Base-by-base conservation (phyloP, 2,329 filamentous ascomycete genomes). In the Plectosphaerella plurivora region DNA sequence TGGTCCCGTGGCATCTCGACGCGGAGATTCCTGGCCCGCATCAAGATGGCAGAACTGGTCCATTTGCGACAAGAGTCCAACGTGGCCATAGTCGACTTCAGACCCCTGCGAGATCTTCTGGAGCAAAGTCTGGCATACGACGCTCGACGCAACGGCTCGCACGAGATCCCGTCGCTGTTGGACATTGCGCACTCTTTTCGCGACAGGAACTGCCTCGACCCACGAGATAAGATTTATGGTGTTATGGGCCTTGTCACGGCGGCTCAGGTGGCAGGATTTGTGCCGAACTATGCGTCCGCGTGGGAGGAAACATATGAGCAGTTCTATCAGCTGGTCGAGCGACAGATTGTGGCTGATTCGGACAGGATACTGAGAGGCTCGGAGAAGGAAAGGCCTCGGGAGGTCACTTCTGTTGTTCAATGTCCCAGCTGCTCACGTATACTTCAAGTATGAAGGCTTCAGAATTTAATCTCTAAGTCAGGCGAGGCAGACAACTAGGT, bases 221-320 rank as follows among this genome's bases (percentile, higher is more conserved):
- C 16, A 9, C 33, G 28, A 10, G 33, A 37, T 8, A 28, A 28
- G 16, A 49, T 49, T 5, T 49, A 49, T 15, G 47, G 47, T 12
- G 33, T 49, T 11, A 49, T 49, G 47, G 36, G 33, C 16, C 47
- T 49, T 14, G 28, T 37, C 14, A 49, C 28, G 33, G 28, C 47
- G 16, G 47, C 47, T n/a, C 33, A 49, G 15, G 47, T 49, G 10
- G 47, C 47, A 16, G 47, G 47, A 3, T 49, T 49, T 6, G 47
- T 49, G n/a, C 47, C 47, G 12, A 18, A 37, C 16, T 49, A 49
- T 7, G 15, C 9, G 2, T 22, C 10, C 6, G 24, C 33, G 10
- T 49, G 47, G 47, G 47, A 25, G 36, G 33, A 49, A 18, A 49
- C 47, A 22, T 37, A 37, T 25, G n/a, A 25, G 11, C n/a, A 49